Conservation (phyloP, 257 asterid species). For the Fraxinus anomala region DNA sequence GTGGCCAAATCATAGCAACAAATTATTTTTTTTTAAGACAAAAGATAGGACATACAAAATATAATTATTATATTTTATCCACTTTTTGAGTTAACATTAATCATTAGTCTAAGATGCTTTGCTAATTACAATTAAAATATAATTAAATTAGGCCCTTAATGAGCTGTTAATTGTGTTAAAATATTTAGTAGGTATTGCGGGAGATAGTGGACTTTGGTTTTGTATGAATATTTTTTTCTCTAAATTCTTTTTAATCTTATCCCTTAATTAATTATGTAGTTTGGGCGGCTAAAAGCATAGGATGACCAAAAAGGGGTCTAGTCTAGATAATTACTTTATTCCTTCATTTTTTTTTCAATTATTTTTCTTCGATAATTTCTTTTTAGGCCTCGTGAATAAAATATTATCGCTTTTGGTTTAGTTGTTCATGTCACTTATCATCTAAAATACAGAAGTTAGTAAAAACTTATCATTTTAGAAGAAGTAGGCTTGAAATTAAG, state of each 20-base stretch:
- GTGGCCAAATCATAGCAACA: slow-evolving; percentile 36
- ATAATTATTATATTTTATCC: not conserved
- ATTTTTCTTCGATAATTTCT: not conserved
- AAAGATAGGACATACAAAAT: not conserved
- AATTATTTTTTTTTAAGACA: not conserved
- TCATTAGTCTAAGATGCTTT: slow-evolving; percentile 27
- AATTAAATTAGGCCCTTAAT: slow-evolving; percentile 15
- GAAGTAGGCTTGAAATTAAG: not conserved
- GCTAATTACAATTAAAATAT: slow-evolving; percentile 12
- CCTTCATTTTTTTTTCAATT: not conserved
- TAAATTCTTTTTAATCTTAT: slow-evolving; percentile 33
- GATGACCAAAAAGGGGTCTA: not conserved
- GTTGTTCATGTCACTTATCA: not conserved
- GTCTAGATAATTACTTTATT: not conserved
- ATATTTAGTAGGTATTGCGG: slow-evolving; percentile 35
- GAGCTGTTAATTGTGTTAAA: slow-evolving; percentile 31
- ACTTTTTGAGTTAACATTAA: slow-evolving; percentile 9
- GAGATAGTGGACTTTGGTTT: slow-evolving; percentile 37
- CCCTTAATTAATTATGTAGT: slow-evolving; percentile 32
- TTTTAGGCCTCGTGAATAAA: not conserved
- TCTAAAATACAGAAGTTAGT: not conserved
- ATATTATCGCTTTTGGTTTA: too few species aligned
- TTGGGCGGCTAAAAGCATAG: slow-evolving; percentile 49
- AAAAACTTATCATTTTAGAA: not conserved
- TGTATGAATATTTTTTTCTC: slow-evolving; percentile 22